A percentile compares a stretch with the other conserved stretches of the same genome.
Conservation (phyloP, 2,329 filamentous ascomycete genomes). For the Byssoonygena ceratinophila region DNA sequence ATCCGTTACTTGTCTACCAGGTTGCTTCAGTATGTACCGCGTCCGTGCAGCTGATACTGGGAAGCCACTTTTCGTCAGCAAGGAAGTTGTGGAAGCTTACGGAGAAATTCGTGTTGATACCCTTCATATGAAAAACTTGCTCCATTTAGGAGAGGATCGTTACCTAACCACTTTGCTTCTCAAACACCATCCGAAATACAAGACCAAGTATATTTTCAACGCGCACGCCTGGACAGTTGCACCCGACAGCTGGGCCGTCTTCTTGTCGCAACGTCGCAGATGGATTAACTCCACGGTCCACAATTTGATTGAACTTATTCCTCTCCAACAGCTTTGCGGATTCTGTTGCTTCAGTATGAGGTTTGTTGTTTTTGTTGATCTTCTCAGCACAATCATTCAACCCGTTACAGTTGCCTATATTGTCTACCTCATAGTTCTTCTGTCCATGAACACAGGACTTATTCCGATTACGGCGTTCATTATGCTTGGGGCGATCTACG, state of each 20-base stretch:
- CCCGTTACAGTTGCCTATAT: conserved; percentile 87
- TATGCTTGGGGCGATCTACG: conserved; percentile 88
- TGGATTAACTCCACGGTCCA: conserved; percentile 99
- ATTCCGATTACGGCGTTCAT: conserved; percentile 82
- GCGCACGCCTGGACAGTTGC: conserved; percentile 96
- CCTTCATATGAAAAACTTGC: conserved; percentile 94
- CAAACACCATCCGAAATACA: conserved; percentile 86
- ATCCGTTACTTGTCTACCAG: conserved; percentile 91
- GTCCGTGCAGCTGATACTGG: conserved; percentile 88
- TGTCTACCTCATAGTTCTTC: conserved; percentile 70
- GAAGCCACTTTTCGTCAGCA: conserved; percentile 92
- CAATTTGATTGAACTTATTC: conserved; percentile 91
- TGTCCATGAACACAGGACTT: conserved; percentile 50
- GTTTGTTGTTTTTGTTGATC: conserved; percentile 89
- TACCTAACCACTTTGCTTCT: conserved; percentile 90
- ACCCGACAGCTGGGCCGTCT: conserved; percentile 85
- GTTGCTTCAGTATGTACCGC: conserved; percentile 99
- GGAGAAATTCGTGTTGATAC: conserved; percentile 92
- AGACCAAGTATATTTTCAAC: conserved; percentile 91
- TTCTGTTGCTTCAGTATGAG: conserved; percentile 99
- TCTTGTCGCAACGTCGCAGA: conserved; percentile 93
- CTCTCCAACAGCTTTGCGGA: conserved; percentile 85
- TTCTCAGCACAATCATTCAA: conserved; percentile 83
- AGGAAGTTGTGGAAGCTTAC: conserved; percentile 79
- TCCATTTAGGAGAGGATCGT: conserved; percentile 94